Conservation (phyloP, 495 filamentous ascomycete genomes). For the Astrothelium macrocarpum region DNA sequence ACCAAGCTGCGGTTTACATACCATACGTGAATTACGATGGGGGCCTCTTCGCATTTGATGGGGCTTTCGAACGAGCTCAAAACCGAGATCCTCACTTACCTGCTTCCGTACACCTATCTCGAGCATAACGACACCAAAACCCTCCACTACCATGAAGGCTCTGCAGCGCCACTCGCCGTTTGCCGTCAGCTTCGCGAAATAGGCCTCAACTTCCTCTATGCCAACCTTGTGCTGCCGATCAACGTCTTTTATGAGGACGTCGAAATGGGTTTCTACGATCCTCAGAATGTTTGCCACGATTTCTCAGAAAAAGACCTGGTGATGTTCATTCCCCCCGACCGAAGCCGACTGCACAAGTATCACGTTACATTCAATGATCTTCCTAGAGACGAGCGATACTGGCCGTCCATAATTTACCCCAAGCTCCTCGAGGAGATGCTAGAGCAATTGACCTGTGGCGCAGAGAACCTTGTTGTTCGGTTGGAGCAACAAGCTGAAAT, state of each 20-base stretch:
- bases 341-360: background rate
- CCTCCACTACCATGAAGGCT: background rate
- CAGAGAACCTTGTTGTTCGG: no score
- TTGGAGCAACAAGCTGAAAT: no score
- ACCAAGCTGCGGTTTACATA: no score
- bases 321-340: background rate
- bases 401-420: no score
- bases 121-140: background rate
- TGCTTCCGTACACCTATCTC: background rate
- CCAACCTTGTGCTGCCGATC: background rate
- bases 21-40: background rate
- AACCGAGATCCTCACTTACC: background rate
- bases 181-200: background rate
- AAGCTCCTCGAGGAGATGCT: no score
- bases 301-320: background rate
- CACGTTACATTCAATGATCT: no score
- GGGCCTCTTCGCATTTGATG: background rate
- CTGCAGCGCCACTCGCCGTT: background rate
- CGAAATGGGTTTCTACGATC: background rate
- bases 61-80: background rate
- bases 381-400: no score
- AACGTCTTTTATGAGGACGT: no score
- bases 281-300: background rate
- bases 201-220: background rate
- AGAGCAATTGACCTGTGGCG: no score